These are phyloP conservation scores for Staphylotrichum longicolle DNA, from an alignment of 495 filamentous ascomycete species.

Conservation along the genomic window DNA sequence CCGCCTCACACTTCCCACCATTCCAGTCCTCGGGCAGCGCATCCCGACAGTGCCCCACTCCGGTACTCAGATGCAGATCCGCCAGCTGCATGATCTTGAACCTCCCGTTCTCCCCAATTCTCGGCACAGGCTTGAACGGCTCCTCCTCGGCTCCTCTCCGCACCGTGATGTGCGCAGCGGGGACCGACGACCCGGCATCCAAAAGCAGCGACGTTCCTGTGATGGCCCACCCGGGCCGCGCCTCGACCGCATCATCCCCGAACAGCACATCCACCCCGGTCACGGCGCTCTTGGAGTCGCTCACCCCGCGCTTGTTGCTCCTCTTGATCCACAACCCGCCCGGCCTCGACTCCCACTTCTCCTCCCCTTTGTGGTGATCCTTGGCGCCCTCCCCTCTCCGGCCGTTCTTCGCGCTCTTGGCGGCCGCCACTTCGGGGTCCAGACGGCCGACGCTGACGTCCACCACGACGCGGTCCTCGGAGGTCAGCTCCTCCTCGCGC, in stretches of 20 bases:
- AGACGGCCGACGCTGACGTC: conserved; percentile 78
- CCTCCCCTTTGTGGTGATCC: conserved; percentile 41
- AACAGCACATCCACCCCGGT: conserved; percentile 90
- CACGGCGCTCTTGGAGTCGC: conserved; percentile 72
- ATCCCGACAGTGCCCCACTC: conserved; percentile 80
- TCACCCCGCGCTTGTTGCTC: conserved; percentile 69
- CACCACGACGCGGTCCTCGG: conserved; percentile 73
- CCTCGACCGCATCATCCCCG: conserved; percentile 90
- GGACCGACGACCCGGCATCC: conserved; percentile 57
- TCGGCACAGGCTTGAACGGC: conserved; percentile 62
- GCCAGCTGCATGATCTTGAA: conserved; percentile 97
- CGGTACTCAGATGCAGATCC: conserved; percentile 89
- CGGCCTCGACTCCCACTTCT: conserved; percentile 76
- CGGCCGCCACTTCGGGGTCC: conserved; percentile 58
- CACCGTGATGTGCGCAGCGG: conserved; percentile 69
- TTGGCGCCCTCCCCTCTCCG: conserved; percentile 26
- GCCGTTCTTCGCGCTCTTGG: conserved; percentile 34
- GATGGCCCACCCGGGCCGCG: conserved; percentile 76
- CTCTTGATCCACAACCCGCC: conserved; percentile 87
- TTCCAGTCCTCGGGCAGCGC: conserved; percentile 67
- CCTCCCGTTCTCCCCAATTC: conserved; percentile 80
- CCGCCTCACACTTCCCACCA: conserved; percentile 81
- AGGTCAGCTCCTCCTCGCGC: conserved; percentile 78
- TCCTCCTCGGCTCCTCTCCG: conserved; percentile 64
- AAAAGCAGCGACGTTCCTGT: conserved; percentile 67